Evolutionary conservation across 1,284 basidiomycete genomes (phyloP), one percentile per base, ranked within the genome.

Genomic region (Fereydounia khargensis): DNA sequence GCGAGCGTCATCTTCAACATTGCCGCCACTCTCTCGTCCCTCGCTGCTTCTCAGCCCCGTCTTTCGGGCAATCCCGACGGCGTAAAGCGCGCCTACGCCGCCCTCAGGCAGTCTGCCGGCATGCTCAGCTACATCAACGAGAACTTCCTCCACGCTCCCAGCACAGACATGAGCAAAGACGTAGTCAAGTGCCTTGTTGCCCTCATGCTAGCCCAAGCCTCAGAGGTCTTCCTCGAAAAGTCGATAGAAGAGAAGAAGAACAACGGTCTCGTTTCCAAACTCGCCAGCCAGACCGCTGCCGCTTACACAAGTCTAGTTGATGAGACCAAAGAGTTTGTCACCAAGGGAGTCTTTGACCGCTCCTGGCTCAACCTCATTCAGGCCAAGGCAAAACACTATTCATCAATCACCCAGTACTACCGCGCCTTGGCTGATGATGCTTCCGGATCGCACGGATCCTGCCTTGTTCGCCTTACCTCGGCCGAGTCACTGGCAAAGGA

Each of bases 91-190:
- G 85, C 91, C 0, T 98, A 96, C 79, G 84, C 91, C 77, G 91
- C 91, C 76, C 87, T 91, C 66, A 82, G 88, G 16, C 86, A 89
- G n/a, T 86, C 89, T 25, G 90, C 94, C 0, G 95, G 95, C 18
- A 95, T 98, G 90, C 84, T 97, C 68, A 90, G 86, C 9, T 98
- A 98, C 76, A 94, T 99, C 81, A 97, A 97, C 79, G 94, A 98
- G 77, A 98, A 98, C 81, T 98, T 99, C 77, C 79, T 98, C 0
- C 95, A 98, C 72, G 95, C 95, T 0, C 95, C 95, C 0, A 92
- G 89, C n/a, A 95, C 90, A 1, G 95, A 98, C 78, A 83, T 98
- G 43, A 88, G 87, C 73, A 83, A 90, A 21, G 92, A 97, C 47
- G 89, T 98, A 39, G 83, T 98, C 80, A 92, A 94, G 77, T 88